Base-by-base conservation (phyloP, 1,284 basidiomycete genomes). In the Puccinia polysora region DNA sequence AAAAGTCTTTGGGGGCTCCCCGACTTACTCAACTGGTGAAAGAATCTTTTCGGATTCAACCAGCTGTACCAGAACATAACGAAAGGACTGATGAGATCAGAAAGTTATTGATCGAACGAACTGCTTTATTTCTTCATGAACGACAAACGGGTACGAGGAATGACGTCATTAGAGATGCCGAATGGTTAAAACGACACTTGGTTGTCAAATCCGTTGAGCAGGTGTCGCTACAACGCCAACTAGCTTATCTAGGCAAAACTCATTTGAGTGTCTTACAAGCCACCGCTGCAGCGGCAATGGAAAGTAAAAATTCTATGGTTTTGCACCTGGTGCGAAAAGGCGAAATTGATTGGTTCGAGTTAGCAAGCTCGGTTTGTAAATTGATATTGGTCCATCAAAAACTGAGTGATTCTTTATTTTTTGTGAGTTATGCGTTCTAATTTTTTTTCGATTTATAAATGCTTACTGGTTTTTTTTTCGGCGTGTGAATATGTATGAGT, bases 281-380 rank as follows among this genome's bases (percentile, higher is more conserved):
- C 47, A 64, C 70, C 15, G 70, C 70, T 18, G 50, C 70, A n/a
- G 70, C 70, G 34, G 28, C 70, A 3, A 56, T 72, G 60, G 70
- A 72, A 47, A n/a, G 40, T 15, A 32, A 52, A 8, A 58, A 49
- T 52, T 45, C 38, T 8, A 65, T 78, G 53, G 67, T 75, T 15
- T 52, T 80, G 40, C 77, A 78, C 62, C 70, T 80, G 18, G 76
- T 78, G 1, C 60, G 71, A 6, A 76, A 78, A 60, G 74, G 77
- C 70, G 78, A 80, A 40, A 71, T 80, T 6, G 79, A 80, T 73
- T 79, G 77, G 75, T 79, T 80, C 62, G 79, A 79, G 64, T 77
- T 79, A n/a, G 78, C 78, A 1, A 74, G 75, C 2, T 75, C 77
- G 25, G 75, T 79, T 30, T 75, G 71, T 74, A 77, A 77, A 70